Percentiles rank a stretch among this genome's conserved stretches.
Evolutionary conservation across 2,329 filamentous ascomycete species (phyloP).

Genomic region (Cercospora berteroae): DNA sequence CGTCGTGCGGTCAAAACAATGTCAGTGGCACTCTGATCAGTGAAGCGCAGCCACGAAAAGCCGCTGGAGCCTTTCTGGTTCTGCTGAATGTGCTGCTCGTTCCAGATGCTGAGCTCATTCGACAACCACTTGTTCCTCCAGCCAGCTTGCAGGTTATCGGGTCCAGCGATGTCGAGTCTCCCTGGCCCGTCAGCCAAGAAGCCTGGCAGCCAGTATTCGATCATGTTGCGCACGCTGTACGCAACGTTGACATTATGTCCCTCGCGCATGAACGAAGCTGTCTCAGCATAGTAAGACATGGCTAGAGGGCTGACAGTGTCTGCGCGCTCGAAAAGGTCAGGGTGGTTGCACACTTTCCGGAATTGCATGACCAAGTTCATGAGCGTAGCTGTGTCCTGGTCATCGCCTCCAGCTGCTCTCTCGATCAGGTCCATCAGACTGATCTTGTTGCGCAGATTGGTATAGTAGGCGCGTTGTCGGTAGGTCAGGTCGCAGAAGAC

Average conservation of each 20-base stretch:
- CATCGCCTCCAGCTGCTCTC: slow-evolving; percentile 90
- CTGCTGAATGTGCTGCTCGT: slow-evolving; percentile 69
- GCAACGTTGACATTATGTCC: slow-evolving; percentile 73
- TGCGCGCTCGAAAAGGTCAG: slow-evolving; percentile 91
- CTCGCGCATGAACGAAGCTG: slow-evolving; percentile 89
- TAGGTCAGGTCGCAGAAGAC: slow-evolving; percentile 97
- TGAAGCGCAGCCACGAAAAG: slow-evolving; percentile 90
- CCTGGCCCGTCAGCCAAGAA: slow-evolving; percentile 80
- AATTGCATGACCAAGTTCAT: slow-evolving; percentile 99
- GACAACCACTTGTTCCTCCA: slow-evolving; percentile 75
- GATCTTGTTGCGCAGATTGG: slow-evolving; percentile 91
- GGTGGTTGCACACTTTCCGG: slow-evolving; percentile 98
- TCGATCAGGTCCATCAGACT: slow-evolving; percentile 98
- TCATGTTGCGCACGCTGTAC: slow-evolving; percentile 83
- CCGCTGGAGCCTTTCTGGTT: slow-evolving; percentile 58
- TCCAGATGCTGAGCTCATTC: slow-evolving; percentile 88
- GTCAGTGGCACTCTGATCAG: slow-evolving; percentile 72
- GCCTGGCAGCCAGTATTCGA: slow-evolving; percentile 79
- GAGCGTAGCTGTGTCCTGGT: slow-evolving; percentile 88
- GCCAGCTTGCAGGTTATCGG: slow-evolving; percentile 71
- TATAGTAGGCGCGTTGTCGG: slow-evolving; percentile 89
- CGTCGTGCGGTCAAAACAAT: slow-evolving; percentile 66
- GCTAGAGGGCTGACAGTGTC: slow-evolving; percentile 86
- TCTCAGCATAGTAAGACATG: slow-evolving; percentile 86
- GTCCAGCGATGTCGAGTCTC: slow-evolving; percentile 69